Evolutionary conservation across 768 basidiomycete genomes (phyloP), one percentile per base, ranked within the genome.

Genomic region (Coprinopsis marcescibilis): DNA sequence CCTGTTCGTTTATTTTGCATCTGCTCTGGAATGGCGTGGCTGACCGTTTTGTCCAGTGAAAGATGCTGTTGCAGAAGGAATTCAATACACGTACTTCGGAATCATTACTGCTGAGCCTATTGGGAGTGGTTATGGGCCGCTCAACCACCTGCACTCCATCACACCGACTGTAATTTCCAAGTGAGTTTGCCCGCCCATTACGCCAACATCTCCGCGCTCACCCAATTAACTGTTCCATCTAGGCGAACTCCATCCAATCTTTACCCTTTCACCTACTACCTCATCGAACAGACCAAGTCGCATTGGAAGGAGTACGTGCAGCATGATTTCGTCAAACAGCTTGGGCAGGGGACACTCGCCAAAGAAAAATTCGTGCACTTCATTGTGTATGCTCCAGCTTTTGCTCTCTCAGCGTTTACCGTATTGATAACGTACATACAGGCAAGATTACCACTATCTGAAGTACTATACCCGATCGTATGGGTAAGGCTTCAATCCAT

Each of bases 391-490:
- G 80, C 53, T 7, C 7, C 10, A 6, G 4, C 14, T 3, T 44
- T 30, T 17, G 23, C 34, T 23, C 34, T 20, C 45, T 17, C 6
- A 8, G 23, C 19, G 21, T 8, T 40, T 2, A 41, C 36, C 15
- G 24, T 4, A 26, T 26, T 34, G 33, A 23, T 34, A 23, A 14
- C 32, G n/a, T 12, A 17, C 30, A 30, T 5, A 7, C 52, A 89
- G 86, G 54, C 90, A 92, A 54, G 89, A 91, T 57, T 89, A 90
- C 58, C 72, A 75, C 33, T 90, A 86, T 62, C 69, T 89, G 37
- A 83, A 79, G 54, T 91, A 92, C 62, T 94, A 94, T 56, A 80
- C 85, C 1, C 77, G 90, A 17, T 85, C 85, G n/a, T 81, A 90
- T 46, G 80, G 75, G 83, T 85, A 56, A 36, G 73, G 62, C 14